Conservation (phyloP, 2,329 filamentous ascomycete species). For the Venturia nashicola region DNA sequence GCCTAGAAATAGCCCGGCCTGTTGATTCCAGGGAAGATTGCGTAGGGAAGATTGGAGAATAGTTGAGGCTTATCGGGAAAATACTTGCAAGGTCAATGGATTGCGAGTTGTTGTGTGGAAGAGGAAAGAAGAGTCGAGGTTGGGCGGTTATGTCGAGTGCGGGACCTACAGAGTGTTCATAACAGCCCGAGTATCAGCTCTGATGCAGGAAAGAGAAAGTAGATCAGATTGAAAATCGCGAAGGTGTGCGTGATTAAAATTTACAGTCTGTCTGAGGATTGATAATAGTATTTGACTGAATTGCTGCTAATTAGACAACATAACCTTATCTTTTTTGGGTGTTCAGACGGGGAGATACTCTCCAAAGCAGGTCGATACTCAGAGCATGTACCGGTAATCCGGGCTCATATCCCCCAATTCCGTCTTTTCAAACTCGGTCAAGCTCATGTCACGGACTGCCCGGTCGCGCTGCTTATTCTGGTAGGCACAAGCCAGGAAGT, state of each 20-base stretch:
- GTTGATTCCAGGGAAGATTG: too few species aligned
- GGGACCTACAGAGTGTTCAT: background rate
- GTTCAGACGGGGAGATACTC: background rate
- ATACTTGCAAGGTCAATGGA: too few species aligned
- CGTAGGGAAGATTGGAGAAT: too few species aligned
- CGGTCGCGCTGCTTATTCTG: constrained; percentile 51
- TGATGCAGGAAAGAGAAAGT: background rate
- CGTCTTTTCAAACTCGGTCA: constrained; percentile 51
- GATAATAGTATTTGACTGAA: background rate
- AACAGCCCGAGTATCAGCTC: background rate
- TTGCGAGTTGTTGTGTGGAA: background rate
- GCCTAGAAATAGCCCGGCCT: too few species aligned
- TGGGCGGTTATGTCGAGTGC: background rate
- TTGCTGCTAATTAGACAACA: background rate
- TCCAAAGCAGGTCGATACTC: background rate
- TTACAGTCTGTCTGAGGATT: background rate
- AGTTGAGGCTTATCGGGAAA: too few species aligned
- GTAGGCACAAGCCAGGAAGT: constrained; percentile 44
- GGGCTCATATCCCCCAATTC: constrained; percentile 48
- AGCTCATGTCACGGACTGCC: constrained; percentile 29
- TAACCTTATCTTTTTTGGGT: background rate
- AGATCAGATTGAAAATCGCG: background rate
- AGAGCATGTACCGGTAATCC: constrained; percentile 48
- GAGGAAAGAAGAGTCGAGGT: background rate
- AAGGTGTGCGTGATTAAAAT: background rate